Evolutionary conservation across 2,329 filamentous ascomycete species (phyloP).

Genomic region (Xylariaceae sp.): DNA sequence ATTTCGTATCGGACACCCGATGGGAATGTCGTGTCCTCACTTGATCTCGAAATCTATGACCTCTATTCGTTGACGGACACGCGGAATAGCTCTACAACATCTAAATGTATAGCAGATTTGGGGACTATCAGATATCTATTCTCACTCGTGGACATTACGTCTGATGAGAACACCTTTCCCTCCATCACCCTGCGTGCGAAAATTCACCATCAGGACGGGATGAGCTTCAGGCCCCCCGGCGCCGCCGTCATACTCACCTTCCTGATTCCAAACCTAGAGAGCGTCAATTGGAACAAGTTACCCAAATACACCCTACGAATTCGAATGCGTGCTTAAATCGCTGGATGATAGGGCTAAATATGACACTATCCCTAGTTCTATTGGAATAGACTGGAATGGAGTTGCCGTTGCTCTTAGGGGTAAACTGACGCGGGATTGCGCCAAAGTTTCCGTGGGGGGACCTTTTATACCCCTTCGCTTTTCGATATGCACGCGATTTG

Average conservation of each 20-base stretch:
- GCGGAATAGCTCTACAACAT: not conserved
- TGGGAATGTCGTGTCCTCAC: not conserved
- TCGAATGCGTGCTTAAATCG: not conserved
- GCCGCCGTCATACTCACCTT: not conserved
- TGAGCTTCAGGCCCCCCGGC: not conserved
- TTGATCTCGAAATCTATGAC: not conserved
- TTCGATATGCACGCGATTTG: not conserved
- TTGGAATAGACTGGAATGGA: not conserved
- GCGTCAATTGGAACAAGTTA: not conserved
- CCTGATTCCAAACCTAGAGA: not conserved
- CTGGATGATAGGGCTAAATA: not conserved
- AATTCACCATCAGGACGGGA: not conserved
- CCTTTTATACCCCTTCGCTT: not conserved
- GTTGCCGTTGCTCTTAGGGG: not conserved
- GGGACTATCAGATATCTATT: not conserved
- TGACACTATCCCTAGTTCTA: not conserved
- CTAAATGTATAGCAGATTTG: not conserved
- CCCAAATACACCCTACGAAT: not conserved
- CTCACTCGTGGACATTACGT: not conserved
- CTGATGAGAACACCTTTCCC: not conserved
- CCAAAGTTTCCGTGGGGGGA: not conserved
- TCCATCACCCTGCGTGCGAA: not conserved
- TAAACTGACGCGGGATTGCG: not conserved
- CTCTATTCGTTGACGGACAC: not conserved
- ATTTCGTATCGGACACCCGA: not conserved